Base-by-base conservation (phyloP, 192 early-diverging fungal species). In the Dispira parvispora region DNA sequence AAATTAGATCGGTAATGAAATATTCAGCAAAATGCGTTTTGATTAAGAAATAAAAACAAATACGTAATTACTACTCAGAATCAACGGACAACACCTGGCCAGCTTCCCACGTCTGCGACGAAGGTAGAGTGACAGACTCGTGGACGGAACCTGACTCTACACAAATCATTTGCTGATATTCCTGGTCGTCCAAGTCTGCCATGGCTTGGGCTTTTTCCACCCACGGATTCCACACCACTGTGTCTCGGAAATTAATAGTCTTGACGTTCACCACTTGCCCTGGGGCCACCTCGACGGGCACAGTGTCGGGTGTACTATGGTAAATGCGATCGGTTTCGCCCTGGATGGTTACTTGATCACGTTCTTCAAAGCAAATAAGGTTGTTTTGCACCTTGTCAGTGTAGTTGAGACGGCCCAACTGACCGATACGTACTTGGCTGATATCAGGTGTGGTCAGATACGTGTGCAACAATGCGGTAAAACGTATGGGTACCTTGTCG, bases 211-310 rank as follows among this genome's bases (percentile, higher is more conserved):
- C 86, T 74, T 91, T 94, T 43, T 88, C 89, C 16, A 78, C 77
- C 95, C 95, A 98, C 9, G 92, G 91, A 65, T 98, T 98, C 95
- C 95, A 98, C 42, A 96, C 85, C 44, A 96, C 88, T 66, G 71
- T 63, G 58, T 82, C 80, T 44, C 63, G 67, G 63, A 77, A 73
- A 66, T 74, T 69, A 64, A 71, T 69, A 32, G 68, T 56, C 58
- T 64, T 66, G 47, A 74, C 27, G 58, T 43, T 26, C 5, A 74
- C 56, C 14, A 53, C 46, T 57, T 68, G 64, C 16, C 49, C 55
- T 10, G 46, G 62, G 26, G 10, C 11, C 20, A 50, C 62, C 13
- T 14, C 74, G 45, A 77, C 56, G 8, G 68, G 38, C 8, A 71
- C 61, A 13, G 68, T 60, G 11, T 73, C 78, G 4, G 73, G 67